These are phyloP conservation scores for Geopyxis carbonaria DNA, from an alignment of 495 filamentous ascomycete species.

Conservation along the genomic window DNA sequence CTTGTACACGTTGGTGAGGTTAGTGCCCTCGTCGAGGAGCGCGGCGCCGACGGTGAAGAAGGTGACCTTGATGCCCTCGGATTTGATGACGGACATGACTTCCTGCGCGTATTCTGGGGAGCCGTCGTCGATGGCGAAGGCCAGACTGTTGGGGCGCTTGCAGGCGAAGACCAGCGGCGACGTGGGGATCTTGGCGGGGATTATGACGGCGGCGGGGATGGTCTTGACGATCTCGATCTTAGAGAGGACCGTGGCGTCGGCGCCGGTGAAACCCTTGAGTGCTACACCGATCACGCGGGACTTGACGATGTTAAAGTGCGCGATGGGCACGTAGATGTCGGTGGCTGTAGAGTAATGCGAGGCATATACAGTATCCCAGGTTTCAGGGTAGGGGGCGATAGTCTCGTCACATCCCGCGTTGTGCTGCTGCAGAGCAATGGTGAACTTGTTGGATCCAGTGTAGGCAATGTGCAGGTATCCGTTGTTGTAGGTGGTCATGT, in stretches of 20 bases:
- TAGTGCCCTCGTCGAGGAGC: constrained; percentile 40
- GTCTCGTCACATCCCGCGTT: constrained; percentile 43
- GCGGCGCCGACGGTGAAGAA: constrained; percentile 64
- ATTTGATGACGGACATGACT: constrained; percentile 47
- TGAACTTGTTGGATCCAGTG: constrained; percentile 48
- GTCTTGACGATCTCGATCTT: constrained; percentile 46
- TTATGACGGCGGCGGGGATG: constrained; percentile 33
- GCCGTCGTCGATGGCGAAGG: constrained; percentile 70
- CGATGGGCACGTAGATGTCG: constrained; percentile 59
- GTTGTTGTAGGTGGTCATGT: constrained; percentile 39
- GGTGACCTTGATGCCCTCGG: constrained; percentile 48
- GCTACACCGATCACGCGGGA: constrained; percentile 44
- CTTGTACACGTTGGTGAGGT: constrained; percentile 45
- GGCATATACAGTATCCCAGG: constrained; percentile 57
- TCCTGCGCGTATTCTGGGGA: constrained; percentile 42
- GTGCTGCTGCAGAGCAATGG: constrained; percentile 54
- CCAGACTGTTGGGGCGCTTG: constrained; percentile 55
- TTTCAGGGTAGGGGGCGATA: constrained; percentile 51
- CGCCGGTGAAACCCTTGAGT: constrained; percentile 53
- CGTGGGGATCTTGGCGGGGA: constrained; percentile 45
- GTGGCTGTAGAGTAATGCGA: constrained; percentile 40
- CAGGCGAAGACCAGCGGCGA: constrained; percentile 48
- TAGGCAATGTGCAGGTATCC: constrained; percentile 57
- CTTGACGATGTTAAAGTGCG: constrained; percentile 52
- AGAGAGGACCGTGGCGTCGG: constrained; percentile 34